A percentile compares a stretch with the other conserved stretches of the same genome.
These are phyloP conservation scores for Vaucheria bursata DNA, from an alignment of 352 stramenopile species.

Conservation along the genomic window DNA sequence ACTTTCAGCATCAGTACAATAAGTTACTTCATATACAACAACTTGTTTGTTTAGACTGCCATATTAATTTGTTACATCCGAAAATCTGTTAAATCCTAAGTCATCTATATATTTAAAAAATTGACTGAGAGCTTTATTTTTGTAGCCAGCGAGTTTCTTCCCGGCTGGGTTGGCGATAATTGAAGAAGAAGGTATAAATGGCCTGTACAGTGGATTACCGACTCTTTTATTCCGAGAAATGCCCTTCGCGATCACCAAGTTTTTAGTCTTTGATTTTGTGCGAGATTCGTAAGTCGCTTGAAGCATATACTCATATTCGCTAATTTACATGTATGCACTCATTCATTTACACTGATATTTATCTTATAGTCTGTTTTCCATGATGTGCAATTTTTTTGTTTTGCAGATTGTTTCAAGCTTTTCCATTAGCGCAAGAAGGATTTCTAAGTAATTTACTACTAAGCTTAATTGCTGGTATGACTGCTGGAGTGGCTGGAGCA, in stretches of 20 bases:
- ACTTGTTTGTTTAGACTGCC: too few species aligned
- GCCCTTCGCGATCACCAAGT: conserved; percentile 67
- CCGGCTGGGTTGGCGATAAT: conserved; percentile 25
- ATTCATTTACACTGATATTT: too few species aligned
- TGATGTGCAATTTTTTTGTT: too few species aligned
- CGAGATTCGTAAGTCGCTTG: conserved; percentile 21
- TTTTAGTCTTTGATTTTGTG: conserved; percentile 65
- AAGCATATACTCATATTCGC: background rate
- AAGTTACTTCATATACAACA: too few species aligned
- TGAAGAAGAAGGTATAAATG: conserved; percentile 15
- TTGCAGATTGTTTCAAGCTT: background rate
- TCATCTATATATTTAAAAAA: too few species aligned
- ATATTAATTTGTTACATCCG: too few species aligned
- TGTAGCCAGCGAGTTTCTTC: conserved; percentile 22
- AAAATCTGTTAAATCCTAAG: too few species aligned
- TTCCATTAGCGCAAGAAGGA: conserved; percentile 21
- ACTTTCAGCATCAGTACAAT: too few species aligned
- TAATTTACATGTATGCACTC: too few species aligned
- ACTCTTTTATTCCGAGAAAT: conserved; percentile 63
- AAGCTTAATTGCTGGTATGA: conserved; percentile 57
- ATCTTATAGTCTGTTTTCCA: too few species aligned
- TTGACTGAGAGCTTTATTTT: too few species aligned
- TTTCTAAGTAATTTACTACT: conserved; percentile 48
- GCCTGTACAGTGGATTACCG: conserved; percentile 46
- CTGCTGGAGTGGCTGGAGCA: conserved; percentile 56